These are phyloP conservation scores for Candida vartiovaarae DNA, from an alignment of 805 yeast genomes.

Conservation along the genomic window DNA sequence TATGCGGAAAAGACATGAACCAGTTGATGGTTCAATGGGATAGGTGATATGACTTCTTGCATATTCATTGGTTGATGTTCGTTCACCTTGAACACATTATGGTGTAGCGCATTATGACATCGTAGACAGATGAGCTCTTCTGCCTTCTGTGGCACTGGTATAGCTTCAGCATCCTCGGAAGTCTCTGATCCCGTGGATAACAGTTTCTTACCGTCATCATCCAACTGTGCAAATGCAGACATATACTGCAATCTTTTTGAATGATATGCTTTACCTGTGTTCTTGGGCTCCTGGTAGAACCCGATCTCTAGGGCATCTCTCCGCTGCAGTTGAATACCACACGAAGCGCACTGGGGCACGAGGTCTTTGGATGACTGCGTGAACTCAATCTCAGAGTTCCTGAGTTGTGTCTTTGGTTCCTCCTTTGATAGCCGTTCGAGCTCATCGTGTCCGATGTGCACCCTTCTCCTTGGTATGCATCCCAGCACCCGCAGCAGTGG, in stretches of 20 bases:
- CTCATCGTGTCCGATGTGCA: background rate
- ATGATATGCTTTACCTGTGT: slow-evolving; percentile 5
- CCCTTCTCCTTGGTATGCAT: too few relatives aligned
- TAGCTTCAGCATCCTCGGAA: background rate
- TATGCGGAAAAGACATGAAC: slow-evolving; percentile 58
- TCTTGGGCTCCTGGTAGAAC: slow-evolving; percentile 30
- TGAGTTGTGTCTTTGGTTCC: too few relatives aligned
- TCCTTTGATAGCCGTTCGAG: background rate
- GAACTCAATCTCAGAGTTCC: too few relatives aligned
- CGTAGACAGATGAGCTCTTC: slow-evolving; percentile 37
- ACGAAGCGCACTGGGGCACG: slow-evolving; percentile 37
- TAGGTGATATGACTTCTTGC: slow-evolving; percentile 24
- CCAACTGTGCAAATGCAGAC: slow-evolving; percentile 18
- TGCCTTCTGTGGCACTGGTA: background rate
- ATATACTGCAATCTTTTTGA: slow-evolving; percentile 13
- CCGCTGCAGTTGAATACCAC: slow-evolving; percentile 50
- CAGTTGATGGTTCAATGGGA: slow-evolving; percentile 40
- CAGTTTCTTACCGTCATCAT: slow-evolving; percentile 17
- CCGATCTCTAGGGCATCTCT: slow-evolving; percentile 33
- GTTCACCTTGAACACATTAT: slow-evolving; percentile 30
- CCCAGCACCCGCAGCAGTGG: too few relatives aligned
- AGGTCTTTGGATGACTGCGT: background rate
- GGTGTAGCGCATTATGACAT: slow-evolving; percentile 46
- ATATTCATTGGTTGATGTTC: slow-evolving; percentile 29
- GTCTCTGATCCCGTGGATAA: slow-evolving; percentile 4